These are phyloP conservation scores for Erodium maritimum DNA, from an alignment of 345 rosid species.

Conservation along the genomic window DNA sequence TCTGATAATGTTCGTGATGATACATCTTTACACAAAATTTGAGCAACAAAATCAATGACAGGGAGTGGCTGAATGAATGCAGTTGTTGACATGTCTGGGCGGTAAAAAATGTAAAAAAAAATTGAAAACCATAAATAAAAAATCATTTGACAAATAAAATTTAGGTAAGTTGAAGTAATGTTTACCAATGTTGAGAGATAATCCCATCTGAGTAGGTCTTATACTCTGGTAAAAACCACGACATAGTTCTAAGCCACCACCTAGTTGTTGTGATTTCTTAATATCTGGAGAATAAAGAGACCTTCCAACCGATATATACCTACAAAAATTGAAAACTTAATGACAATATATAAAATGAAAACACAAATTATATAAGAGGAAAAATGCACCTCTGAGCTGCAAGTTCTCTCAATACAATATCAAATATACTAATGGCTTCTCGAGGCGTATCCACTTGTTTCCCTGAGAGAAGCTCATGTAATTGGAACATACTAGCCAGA, in stretches of 20 bases:
- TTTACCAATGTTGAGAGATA: conserved; percentile 83
- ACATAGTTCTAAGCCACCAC: conserved; percentile 98
- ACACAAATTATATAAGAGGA: background rate
- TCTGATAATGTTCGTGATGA: conserved; percentile 71
- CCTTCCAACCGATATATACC: conserved; percentile 77
- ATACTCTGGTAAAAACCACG: conserved; percentile 96
- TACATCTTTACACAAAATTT: conserved; percentile 76
- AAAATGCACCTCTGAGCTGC: conserved; percentile 52
- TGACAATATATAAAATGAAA: background rate
- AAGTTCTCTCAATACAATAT: conserved; percentile 80
- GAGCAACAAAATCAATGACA: conserved; percentile 82
- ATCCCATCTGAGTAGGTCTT: conserved; percentile 96
- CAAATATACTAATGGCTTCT: conserved; percentile 80
- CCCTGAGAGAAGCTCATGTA: conserved; percentile 79
- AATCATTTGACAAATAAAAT: background rate
- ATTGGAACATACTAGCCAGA: conserved; percentile 71
- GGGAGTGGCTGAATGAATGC: conserved; percentile 99
- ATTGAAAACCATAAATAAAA: conserved; percentile 1
- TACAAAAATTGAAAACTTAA: conserved; percentile 7
- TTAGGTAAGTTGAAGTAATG: conserved; percentile 1
- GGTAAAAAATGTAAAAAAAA: background rate
- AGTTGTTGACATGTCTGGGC: conserved; percentile 88
- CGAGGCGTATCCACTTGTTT: conserved; percentile 86
- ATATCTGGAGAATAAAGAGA: conserved; percentile 86
- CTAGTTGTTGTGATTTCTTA: conserved; percentile 62